phyloP scores from a whole-genome alignment of 2,329 filamentous ascomycete species.

The Fusarium devonianum region DNA sequence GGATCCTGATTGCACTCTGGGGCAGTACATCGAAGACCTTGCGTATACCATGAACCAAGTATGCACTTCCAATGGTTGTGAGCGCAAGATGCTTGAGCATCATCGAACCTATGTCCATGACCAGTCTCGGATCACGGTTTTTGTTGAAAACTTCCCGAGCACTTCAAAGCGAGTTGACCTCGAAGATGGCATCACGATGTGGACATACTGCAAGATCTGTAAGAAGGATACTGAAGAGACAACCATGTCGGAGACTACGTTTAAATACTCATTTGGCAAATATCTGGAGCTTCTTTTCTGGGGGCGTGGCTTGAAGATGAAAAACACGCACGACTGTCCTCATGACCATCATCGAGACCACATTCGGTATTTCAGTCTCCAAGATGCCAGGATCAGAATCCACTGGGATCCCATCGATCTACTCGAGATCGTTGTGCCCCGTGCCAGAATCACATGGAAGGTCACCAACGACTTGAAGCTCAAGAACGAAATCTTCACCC shows the following conservation, averaged over 20 bases:
- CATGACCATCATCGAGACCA: conserved; percentile 95
- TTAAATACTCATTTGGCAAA: conserved; percentile 98
- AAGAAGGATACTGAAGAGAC: conserved; percentile 88
- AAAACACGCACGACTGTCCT: conserved; percentile 74
- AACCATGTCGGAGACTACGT: conserved; percentile 91
- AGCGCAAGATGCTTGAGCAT: conserved; percentile 88
- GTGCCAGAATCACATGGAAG: conserved; percentile 93
- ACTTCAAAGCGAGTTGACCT: conserved; percentile 52
- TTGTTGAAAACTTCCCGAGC: conserved; percentile 71
- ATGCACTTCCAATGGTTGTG: conserved; percentile 85
- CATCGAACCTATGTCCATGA: conserved; percentile 97
- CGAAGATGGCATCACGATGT: conserved; percentile 83
- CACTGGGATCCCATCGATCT: conserved; percentile 94
- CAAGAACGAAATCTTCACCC: conserved; percentile 89
- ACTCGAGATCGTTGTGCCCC: conserved; percentile 91
- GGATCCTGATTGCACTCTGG: conserved; percentile 89
- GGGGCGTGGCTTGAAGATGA: conserved; percentile 81
- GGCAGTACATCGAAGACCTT: conserved; percentile 93
- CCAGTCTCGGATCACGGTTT: conserved; percentile 89
- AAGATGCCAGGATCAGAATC: conserved; percentile 83
- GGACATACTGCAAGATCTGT: conserved; percentile 95
- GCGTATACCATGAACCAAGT: conserved; percentile 77
- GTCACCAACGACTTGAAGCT: conserved; percentile 91
- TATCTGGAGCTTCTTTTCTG: conserved; percentile 98
- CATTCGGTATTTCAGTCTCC: conserved; percentile 88